Evolutionary conservation across 164 flowering plant species (phyloP), one percentile per base, ranked within the genome.

Genomic region (Nymphaea thermarum): DNA sequence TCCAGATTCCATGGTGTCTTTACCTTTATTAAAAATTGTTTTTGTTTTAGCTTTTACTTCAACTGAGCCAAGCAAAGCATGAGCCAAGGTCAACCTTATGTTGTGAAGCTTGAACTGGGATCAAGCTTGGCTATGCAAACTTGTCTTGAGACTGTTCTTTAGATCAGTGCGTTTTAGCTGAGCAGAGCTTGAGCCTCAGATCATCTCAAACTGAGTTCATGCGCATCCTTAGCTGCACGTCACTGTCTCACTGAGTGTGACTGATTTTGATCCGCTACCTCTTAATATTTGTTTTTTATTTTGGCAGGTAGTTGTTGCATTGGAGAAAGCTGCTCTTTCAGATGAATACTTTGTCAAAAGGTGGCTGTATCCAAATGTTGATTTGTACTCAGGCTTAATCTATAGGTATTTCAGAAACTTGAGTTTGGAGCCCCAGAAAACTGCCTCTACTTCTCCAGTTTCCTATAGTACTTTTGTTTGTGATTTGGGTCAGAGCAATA

Each of bases 311-410:
- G 99, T 98, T 73, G 84, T 95, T 79, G 99, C 99, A 71, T 80
- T 92, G 82, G 99, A 95, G 84, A 90, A 90, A 80, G 98, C 98
- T 75, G 99, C 98, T 43, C 75, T 95, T 2, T 89, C 99, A 63
- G 99, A 95, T 76, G 95, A 90, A 15, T 95, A 86, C 67, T 95
- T 95, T 81, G 80, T 90, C 64, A 88, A 89, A 81, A 83, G 99
- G 83, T 90, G 90, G 82, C 80, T 95, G 44, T 92, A 95, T 76
- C 99, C 99, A 16, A 95, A 95, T 79, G 99, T 95, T 68, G 99
- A 95, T 78, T 95, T 95, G 84, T 95, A 95, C 81, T 95, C 99
- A 43, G 99, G 99, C 14, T 79, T 95, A 73, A 95, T 95, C 63
- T 95, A 95, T 67, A 87, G 98, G 99, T 95, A 73, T n/a, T 41